Evolutionary conservation across 2,329 filamentous ascomycete genomes (phyloP).

Genomic region (Exophiala aquamarina): DNA sequence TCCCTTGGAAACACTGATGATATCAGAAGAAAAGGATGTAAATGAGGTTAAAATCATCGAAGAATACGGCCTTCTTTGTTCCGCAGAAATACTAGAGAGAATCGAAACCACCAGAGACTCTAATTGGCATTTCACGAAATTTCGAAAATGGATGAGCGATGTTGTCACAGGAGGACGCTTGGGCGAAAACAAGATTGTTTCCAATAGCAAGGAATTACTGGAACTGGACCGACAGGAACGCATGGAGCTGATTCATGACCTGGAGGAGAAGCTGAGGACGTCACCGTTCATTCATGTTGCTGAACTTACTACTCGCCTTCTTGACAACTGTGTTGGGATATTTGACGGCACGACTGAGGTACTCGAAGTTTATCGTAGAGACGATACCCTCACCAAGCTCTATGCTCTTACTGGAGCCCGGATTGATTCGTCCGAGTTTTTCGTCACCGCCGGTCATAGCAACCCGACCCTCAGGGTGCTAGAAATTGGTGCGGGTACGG

Average conservation of each 20-base stretch:
- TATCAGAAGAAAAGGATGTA: slow-evolving; percentile 1
- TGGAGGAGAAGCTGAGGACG: not conserved
- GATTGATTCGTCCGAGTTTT: not conserved
- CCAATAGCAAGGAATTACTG: slow-evolving; percentile 3
- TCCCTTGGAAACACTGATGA: not conserved
- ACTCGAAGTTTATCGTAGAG: slow-evolving; percentile 8
- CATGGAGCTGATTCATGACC: not conserved
- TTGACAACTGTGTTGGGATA: slow-evolving; percentile 4
- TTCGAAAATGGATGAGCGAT: slow-evolving; percentile 3
- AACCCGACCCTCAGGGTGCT: slow-evolving; percentile 24
- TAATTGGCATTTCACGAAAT: slow-evolving; percentile 3
- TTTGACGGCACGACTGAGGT: slow-evolving; percentile 1
- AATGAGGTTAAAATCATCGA: slow-evolving; percentile 4
- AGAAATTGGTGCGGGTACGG: slow-evolving; percentile 34
- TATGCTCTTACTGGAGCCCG: not conserved
- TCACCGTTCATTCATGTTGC: slow-evolving; percentile 5
- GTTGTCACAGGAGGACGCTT: not conserved
- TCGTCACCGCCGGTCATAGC: slow-evolving; percentile 3
- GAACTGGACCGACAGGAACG: not conserved
- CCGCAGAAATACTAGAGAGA: slow-evolving; percentile 3
- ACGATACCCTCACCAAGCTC: slow-evolving; percentile 4
- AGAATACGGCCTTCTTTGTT: slow-evolving; percentile 10
- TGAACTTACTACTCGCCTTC: slow-evolving; percentile 5
- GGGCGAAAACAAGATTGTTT: slow-evolving; percentile 4
- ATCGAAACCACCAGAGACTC: not conserved